These are phyloP conservation scores for Sordariomycetes sp. DNA, from an alignment of 2,329 filamentous ascomycete genomes.

Conservation along the genomic window DNA sequence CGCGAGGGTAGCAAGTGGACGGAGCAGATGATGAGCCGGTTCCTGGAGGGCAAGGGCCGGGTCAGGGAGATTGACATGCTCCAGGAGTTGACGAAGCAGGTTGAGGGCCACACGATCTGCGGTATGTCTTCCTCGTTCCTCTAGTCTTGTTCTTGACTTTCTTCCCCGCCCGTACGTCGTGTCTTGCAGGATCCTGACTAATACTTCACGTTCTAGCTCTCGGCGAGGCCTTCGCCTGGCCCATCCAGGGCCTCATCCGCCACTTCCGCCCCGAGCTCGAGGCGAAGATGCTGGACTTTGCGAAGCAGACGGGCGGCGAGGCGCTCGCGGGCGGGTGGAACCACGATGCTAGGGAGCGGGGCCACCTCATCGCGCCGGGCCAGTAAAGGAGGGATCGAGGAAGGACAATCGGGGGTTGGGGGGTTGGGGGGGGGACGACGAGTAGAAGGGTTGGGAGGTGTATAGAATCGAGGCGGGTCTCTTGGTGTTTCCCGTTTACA, in stretches of 20 bases:
- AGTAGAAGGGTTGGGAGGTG: background rate
- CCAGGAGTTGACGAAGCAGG: slow-evolving; percentile 97
- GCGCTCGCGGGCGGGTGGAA: slow-evolving; percentile 81
- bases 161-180: background rate
- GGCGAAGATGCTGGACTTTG: slow-evolving; percentile 73
- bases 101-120: slow-evolving; percentile 98
- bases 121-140: slow-evolving; percentile 37
- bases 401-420: background rate
- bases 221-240: slow-evolving; percentile 97
- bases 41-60: slow-evolving; percentile 80
- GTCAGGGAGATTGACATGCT: slow-evolving; percentile 98
- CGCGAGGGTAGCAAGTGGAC: slow-evolving; percentile 99
- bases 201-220: slow-evolving; percentile 44
- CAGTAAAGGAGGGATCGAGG: slow-evolving; percentile 44
- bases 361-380: slow-evolving; percentile 76
- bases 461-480: background rate
- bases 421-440: background rate
- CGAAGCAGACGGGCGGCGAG: slow-evolving; percentile 56
- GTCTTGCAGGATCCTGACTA: background rate
- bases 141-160: background rate
- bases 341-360: slow-evolving; percentile 60
- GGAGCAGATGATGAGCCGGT: slow-evolving; percentile 95
- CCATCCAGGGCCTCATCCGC: slow-evolving; percentile 92
- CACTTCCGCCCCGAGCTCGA: slow-evolving; percentile 96
- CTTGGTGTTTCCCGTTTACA: background rate